Evolutionary conservation across 2,329 filamentous ascomycete genomes (phyloP), one percentile per base, ranked within the genome.

Genomic region (Setomelanomma holmii): DNA sequence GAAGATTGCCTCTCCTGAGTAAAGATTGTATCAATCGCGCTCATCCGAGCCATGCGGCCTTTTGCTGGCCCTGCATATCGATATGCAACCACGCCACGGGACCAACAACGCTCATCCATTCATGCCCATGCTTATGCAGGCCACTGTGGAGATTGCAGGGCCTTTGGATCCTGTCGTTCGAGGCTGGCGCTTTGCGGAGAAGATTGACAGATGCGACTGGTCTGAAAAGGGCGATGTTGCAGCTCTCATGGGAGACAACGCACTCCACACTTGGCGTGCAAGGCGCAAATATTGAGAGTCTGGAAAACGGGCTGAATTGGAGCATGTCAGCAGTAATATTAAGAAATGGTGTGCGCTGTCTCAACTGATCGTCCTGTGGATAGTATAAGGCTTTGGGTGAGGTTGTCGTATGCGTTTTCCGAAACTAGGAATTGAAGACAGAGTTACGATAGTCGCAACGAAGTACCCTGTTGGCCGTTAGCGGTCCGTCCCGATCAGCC

Each of bases 241-340:
- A 56, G 53, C 49, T 55, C 46, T 63, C 58, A 56, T 55, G 53
- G 51, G 53, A 55, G 59, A 64, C 67, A 71, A 63, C 67, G 55
- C 69, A 72, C 63, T 69, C 58, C 63, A 58, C 56, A 68, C 67
- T 66, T 63, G 56, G 64, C 64, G 45, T 30, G 49, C 48, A 40
- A 45, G 45, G 41, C 45, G 40, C 45, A 46, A 48, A 34, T 35
- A 41, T 44, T 50, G 49, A 56, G 51, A 48, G 53, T 40, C 40
- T 43, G 50, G 39, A 54, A 36, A 38, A 35, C 19, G 10, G 24
- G n/a, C 35, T 33, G 14, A 33, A 17, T 40, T 16, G 21, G 17
- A 34, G n/a, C 14, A 21, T 16, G 34, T 34, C 22, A 45, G 40
- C 34, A 33, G 16, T 16, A 19, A 21, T 7, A 40, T 4, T 35